Base-by-base conservation (phyloP, 2,329 filamentous ascomycete genomes). In the Penicillium brevicompactum region DNA sequence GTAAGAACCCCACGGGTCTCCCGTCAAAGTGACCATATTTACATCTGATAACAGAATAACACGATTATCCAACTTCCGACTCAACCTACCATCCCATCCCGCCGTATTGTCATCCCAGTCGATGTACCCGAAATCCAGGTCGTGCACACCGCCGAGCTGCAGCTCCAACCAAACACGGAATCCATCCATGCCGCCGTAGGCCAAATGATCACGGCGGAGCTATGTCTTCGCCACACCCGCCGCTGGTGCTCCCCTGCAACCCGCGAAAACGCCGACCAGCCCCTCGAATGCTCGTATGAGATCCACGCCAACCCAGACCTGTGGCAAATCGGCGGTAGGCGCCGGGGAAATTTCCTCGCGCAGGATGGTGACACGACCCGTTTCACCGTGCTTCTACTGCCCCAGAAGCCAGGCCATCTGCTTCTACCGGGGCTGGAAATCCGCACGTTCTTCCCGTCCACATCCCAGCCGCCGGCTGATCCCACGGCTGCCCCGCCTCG, bases 271-370 rank as follows among this genome's bases (percentile, higher is more conserved):
- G 63, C 70, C 3, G 65, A 69, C 13, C 77, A 78, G 0, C 80
- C 85, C 21, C 78, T 92, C 1, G 86, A 92, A 59, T 96, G 96
- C 67, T 86, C 87, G 61, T 95, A 94, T 72, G 92, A 96, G 63
- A 80, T 97, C 21, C 85, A 86, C 13, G 87, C 88, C 1, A 84
- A 87, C 14, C 77, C 83, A 2, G 91, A 93, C 38, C 82, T 84
- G 0, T 97, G 93, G 93, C 83, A 97, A 1, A 78, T 97, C 3
- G 92, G 91, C 21, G 93, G 92, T 0, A 85, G 88, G 42, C 83
- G 90, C 46, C 89, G 90, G 60, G 90, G 88, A 0, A 89, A 91
- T 67, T 95, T 96, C 66, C 82, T 67, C 5, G 71, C 72, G 7
- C 59, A 66, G 47, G 76, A 84, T 59, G 77, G 76, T 43, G 78